Percentiles rank a stretch among this genome's conserved stretches.
Conservation (phyloP, 2,329 filamentous ascomycete genomes). For the Diplodia scrobiculata region DNA sequence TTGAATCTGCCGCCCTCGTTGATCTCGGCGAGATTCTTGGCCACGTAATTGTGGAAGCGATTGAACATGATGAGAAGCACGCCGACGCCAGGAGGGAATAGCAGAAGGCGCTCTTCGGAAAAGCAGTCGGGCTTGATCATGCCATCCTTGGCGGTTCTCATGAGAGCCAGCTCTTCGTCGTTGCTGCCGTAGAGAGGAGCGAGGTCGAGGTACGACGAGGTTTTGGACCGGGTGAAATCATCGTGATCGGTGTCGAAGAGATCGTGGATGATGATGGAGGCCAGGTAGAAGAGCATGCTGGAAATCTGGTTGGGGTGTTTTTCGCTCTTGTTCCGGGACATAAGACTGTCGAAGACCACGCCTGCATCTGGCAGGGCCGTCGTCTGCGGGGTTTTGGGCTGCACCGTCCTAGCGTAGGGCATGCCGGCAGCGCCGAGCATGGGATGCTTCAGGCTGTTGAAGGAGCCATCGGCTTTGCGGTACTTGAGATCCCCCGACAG, state of each 20-base stretch:
- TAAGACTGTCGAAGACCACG: slow-evolving; percentile 67
- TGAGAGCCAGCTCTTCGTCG: slow-evolving; percentile 64
- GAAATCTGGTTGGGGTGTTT: slow-evolving; percentile 73
- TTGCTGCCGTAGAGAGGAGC: slow-evolving; percentile 73
- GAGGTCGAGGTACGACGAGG: slow-evolving; percentile 74
- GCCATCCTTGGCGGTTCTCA: slow-evolving; percentile 67
- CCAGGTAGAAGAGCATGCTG: slow-evolving; percentile 73
- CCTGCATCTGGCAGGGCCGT: slow-evolving; percentile 66
- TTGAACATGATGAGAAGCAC: slow-evolving; percentile 69
- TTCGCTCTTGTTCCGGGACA: slow-evolving; percentile 64
- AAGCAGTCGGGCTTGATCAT: slow-evolving; percentile 72
- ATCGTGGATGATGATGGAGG: slow-evolving; percentile 65
- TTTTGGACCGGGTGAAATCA: slow-evolving; percentile 65
- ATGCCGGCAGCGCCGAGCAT: slow-evolving; percentile 65
- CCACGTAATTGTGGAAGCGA: slow-evolving; percentile 82
- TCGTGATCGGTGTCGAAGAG: slow-evolving; percentile 66
- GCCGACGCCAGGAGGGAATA: slow-evolving; percentile 69
- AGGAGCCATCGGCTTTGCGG: slow-evolving; percentile 54
- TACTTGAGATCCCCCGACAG: slow-evolving; percentile 51
- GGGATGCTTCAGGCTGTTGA: slow-evolving; percentile 63
- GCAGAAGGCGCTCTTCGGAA: slow-evolving; percentile 64
- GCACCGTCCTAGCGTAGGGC: slow-evolving; percentile 70
- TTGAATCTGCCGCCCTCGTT: slow-evolving; percentile 81
- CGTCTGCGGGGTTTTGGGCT: slow-evolving; percentile 58
- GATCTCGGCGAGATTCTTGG: slow-evolving; percentile 75